A percentile compares a stretch with the other conserved stretches of the same genome.
Evolutionary conservation across 2,329 filamentous ascomycete genomes (phyloP).

Genomic region (Colletotrichum limetticola): DNA sequence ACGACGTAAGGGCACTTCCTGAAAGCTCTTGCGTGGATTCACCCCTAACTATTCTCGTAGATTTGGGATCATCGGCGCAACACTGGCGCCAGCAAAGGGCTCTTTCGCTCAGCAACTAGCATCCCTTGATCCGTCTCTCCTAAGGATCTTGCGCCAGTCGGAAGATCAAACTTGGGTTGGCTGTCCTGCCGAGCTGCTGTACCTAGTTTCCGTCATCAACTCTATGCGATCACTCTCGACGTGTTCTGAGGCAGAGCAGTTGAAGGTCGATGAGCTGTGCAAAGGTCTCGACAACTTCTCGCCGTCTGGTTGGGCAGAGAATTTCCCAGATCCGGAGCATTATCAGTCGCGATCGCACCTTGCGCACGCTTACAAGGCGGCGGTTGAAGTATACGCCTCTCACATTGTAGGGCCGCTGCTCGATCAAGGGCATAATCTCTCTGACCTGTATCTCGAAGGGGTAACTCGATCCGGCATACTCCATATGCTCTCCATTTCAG

Average conservation of each 20-base stretch:
- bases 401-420: not conserved
- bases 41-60: not conserved
- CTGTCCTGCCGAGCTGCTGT: slow-evolving; percentile 25
- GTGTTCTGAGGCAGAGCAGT: not conserved
- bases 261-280: not conserved
- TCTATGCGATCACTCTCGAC: not conserved
- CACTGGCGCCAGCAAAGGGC: slow-evolving; percentile 1
- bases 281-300: slow-evolving; percentile 4
- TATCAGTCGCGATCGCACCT: slow-evolving; percentile 18
- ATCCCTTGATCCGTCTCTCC: not conserved
- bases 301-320: slow-evolving; percentile 6
- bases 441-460: not conserved
- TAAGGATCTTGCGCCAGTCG: slow-evolving; percentile 13
- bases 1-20: slow-evolving; percentile 8
- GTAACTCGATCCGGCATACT: slow-evolving; percentile 8
- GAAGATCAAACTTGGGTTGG: slow-evolving; percentile 29
- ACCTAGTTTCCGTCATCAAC: slow-evolving; percentile 13
- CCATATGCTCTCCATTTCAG: slow-evolving; percentile 6
- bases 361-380: slow-evolving; percentile 22
- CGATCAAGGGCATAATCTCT: not conserved
- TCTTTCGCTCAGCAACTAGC: not conserved
- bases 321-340: slow-evolving; percentile 1
- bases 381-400: slow-evolving; percentile 22
- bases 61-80: slow-evolving; percentile 24
- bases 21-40: not conserved